Percentiles rank a stretch among this genome's conserved stretches.
Evolutionary conservation across 129 eudicot genomes (phyloP).

Genomic region (Chrysanthemum lavandulifolium): DNA sequence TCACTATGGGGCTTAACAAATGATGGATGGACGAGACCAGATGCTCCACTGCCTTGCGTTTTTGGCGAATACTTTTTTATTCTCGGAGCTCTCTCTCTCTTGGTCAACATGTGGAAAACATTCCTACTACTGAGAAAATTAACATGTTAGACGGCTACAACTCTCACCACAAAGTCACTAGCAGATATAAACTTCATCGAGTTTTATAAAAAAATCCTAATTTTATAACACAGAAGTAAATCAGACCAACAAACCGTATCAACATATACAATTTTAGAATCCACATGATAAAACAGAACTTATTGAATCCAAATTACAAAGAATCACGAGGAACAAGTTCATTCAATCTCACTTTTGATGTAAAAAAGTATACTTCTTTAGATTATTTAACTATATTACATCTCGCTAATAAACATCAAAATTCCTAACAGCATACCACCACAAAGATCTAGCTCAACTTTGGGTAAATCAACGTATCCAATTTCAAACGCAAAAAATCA

Average conservation of each 20-base stretch:
- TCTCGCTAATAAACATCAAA: neutral
- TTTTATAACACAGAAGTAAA: too few relatives aligned
- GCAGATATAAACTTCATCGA: neutral
- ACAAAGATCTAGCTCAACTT: conserved; percentile 19
- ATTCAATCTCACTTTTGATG: too few relatives aligned
- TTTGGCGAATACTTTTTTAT: conserved; percentile 35
- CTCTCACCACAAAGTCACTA: conserved; percentile 1
- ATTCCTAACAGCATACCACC: neutral
- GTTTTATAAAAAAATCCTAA: neutral
- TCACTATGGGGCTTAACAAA: conserved; percentile 37
- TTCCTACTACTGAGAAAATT: conserved; percentile 42
- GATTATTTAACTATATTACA: neutral
- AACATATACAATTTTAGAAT: too few relatives aligned
- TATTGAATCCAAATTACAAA: too few relatives aligned
- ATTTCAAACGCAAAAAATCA: neutral
- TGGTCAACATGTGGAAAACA: conserved; percentile 47
- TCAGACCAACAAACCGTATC: too few relatives aligned
- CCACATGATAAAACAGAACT: too few relatives aligned
- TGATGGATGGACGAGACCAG: conserved; percentile 16
- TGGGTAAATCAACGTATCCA: neutral
- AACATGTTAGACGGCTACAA: conserved; percentile 14
- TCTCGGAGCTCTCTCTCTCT: conserved; percentile 61
- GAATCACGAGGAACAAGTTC: too few relatives aligned
- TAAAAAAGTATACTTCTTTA: too few relatives aligned
- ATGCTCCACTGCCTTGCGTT: conserved; percentile 39